A percentile compares a stretch with the other conserved stretches of the same genome.
These are phyloP conservation scores for Globisporangium carolinianum DNA, from an alignment of 352 stramenopile species.

Conservation along the genomic window DNA sequence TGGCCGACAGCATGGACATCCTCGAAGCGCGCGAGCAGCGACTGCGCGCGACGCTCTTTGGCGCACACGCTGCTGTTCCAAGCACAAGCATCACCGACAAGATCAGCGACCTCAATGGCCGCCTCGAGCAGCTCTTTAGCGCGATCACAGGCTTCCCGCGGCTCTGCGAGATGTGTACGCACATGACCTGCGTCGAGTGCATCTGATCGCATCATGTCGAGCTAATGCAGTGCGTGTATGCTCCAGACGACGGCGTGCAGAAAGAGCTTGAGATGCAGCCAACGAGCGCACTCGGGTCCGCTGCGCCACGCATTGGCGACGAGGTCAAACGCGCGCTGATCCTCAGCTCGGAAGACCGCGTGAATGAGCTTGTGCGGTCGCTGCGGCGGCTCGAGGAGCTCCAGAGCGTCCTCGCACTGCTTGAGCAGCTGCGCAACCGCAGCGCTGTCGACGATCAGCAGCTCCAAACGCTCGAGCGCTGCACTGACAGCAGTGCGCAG, in stretches of 20 bases:
- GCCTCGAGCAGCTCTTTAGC: constrained; percentile 24
- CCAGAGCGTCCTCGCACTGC: constrained; percentile 28
- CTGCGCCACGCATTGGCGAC: constrained; percentile 18
- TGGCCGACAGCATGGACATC: constrained; percentile 30
- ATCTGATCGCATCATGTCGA: neutral
- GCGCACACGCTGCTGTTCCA: neutral
- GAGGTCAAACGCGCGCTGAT: constrained; percentile 60
- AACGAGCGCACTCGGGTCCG: constrained; percentile 15
- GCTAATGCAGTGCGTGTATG: neutral
- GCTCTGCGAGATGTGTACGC: constrained; percentile 39
- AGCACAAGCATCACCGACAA: constrained; percentile 12
- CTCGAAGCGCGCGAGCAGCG: constrained; percentile 41
- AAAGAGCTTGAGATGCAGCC: constrained; percentile 30
- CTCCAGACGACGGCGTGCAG: constrained; percentile 27
- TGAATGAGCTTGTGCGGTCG: constrained; percentile 26
- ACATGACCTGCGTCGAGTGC: neutral
- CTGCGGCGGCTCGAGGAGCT: constrained; percentile 45
- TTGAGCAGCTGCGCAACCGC: constrained; percentile 27
- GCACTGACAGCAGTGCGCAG: constrained; percentile 28
- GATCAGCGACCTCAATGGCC: constrained; percentile 18
- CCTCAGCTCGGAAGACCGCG: constrained; percentile 39
- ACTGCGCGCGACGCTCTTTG: constrained; percentile 32
- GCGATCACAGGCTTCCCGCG: constrained; percentile 28
- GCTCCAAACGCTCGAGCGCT: constrained; percentile 26
- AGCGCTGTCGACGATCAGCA: constrained; percentile 12